Evolutionary conservation across 306 rosid species (phyloP).

Genomic region (Lotus japonicus): DNA sequence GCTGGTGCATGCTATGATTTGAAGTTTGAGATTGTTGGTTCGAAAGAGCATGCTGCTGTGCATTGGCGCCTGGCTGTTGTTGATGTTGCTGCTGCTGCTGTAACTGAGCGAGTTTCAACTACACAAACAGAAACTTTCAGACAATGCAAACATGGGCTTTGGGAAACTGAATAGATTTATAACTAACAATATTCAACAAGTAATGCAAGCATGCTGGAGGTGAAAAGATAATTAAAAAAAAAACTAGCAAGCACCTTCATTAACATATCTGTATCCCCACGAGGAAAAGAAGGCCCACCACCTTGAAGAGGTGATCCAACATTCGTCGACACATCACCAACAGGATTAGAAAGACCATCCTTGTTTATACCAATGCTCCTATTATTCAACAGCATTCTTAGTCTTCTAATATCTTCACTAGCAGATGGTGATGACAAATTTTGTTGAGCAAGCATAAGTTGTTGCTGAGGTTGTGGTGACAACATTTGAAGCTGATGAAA

Average conservation of each 20-base stretch:
- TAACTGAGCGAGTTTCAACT: constrained; percentile 86
- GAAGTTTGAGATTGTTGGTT: constrained; percentile 79
- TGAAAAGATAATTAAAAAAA: constrained; percentile 11
- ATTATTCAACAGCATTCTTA: constrained; percentile 78
- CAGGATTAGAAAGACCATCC: constrained; percentile 73
- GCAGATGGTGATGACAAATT: constrained; percentile 77
- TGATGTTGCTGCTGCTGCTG: constrained; percentile 82
- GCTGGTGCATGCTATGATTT: constrained; percentile 77
- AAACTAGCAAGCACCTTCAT: constrained; percentile 62
- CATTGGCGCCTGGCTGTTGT: too few relatives aligned
- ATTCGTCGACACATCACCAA: too few relatives aligned
- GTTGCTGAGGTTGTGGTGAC: constrained; percentile 92
- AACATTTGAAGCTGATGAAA: constrained; percentile 95
- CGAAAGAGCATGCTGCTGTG: constrained; percentile 77
- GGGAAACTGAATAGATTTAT: not conserved
- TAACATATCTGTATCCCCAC: constrained; percentile 77
- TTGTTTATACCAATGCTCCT: constrained; percentile 50
- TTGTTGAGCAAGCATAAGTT: constrained; percentile 91
- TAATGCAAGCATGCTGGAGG: constrained; percentile 10
- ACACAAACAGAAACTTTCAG: constrained; percentile 26
- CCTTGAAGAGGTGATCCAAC: constrained; percentile 88
- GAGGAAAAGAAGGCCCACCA: constrained; percentile 64
- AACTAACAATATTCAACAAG: not conserved
- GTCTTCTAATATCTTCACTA: constrained; percentile 72
- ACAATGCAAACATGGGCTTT: constrained; percentile 1